Base-by-base conservation (phyloP, 148 eudicot species). In the Amaranthus palmeri region DNA sequence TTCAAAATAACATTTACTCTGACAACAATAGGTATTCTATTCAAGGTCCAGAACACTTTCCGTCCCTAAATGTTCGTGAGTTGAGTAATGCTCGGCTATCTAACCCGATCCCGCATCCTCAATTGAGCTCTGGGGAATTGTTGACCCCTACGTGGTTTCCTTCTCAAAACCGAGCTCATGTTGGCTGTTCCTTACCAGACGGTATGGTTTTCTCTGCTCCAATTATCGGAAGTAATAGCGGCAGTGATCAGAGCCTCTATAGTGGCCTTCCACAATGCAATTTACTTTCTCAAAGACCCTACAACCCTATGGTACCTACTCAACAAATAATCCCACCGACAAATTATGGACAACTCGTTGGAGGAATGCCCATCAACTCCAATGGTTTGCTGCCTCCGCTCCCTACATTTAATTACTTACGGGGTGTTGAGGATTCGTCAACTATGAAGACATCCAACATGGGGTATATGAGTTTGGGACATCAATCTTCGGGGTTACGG, bases 221-320 rank as follows among this genome's bases (percentile, higher is more conserved):
- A 6, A 76, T 63, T 73, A 70, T 86, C 49, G 85, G 81, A 44
- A 78, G 76, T 76, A 85, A 80, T 36, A 78, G 78, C 54, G 80
- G 70, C 46, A 78, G 79, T n/a, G 96, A 93, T 80, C 90, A 91
- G 82, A 84, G 91, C 76, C 81, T 91, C 13, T 91, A 68, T 55
- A 81, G 92, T 63, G 88, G 85, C 73, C 71, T 88, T 15, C 73
- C 92, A 67, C 95, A 88, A 44, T 88, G 85, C 78, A 88, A 72
- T 56, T 80, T 86, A 49, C 86, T 55, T 55, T 74, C 86, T 15
- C 77, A 72, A 65, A 78, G 81, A 10, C 78, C 79, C 5, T 91
- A 76, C 73, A 74, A 70, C 73, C 57, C 84, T 74, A 46, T 77
- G 62, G 81, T 78, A 55, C 58, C 92, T n/a, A 18, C 83, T 6